phyloP scores from a whole-genome alignment of 306 rosid genomes.

The Fragaria vesca region DNA sequence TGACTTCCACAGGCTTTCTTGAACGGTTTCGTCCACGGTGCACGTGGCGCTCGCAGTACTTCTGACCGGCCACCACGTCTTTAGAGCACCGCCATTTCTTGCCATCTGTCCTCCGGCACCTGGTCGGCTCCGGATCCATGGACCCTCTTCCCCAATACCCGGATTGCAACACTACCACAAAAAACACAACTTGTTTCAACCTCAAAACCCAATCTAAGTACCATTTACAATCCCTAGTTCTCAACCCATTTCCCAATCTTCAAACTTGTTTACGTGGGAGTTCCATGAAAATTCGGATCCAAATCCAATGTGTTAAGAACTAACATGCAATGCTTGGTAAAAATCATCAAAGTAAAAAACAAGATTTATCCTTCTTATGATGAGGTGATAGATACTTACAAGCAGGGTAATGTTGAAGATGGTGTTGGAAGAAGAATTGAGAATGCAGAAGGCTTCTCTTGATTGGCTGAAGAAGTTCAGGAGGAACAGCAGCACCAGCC shows the following conservation, averaged over 20 bases:
- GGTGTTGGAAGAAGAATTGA: constrained; percentile 50
- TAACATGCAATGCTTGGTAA: not conserved
- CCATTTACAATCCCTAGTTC: not conserved
- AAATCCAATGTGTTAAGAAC: not conserved
- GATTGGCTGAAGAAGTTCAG: constrained; percentile 85
- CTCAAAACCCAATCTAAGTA: not conserved
- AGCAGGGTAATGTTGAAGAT: constrained; percentile 59
- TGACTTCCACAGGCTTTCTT: constrained; percentile 99
- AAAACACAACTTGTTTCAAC: not conserved
- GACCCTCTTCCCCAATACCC: constrained; percentile 91
- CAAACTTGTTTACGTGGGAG: not conserved
- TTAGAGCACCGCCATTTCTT: constrained; percentile 98
- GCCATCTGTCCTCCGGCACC: constrained; percentile 96
- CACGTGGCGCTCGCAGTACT: constrained; percentile 97
- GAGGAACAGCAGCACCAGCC: constrained; percentile 86
- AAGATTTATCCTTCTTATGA: fast-evolving
- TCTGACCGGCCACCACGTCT: constrained; percentile 94
- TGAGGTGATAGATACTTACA: constrained; percentile 42
- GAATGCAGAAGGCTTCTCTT: constrained; percentile 68
- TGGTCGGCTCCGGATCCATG: constrained; percentile 98
- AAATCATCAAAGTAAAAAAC: not conserved
- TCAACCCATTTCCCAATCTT: not conserved
- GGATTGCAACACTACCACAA: constrained; percentile 55
- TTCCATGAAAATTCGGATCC: not conserved
- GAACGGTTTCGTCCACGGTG: constrained; percentile 99